Conservation (phyloP, 2,329 filamentous ascomycete genomes). For the Aureobasidium sp. region DNA sequence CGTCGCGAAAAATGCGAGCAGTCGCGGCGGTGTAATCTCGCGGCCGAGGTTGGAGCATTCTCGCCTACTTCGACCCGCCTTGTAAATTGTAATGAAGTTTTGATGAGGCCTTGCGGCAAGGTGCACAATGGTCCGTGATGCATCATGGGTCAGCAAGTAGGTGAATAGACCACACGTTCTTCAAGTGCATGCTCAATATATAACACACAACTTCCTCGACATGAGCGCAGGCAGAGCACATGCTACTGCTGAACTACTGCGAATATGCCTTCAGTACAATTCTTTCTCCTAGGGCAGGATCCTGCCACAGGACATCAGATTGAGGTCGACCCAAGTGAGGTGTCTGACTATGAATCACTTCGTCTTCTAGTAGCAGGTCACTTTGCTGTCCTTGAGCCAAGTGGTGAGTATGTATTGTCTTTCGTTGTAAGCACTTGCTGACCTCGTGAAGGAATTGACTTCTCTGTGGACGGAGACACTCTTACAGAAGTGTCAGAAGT, state of each 20-base stretch:
- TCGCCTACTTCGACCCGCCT: conserved; percentile 9
- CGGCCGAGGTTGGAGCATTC: not conserved
- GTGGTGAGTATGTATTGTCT: conserved; percentile 19
- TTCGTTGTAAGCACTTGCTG: not conserved
- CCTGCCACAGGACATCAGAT: conserved; percentile 22
- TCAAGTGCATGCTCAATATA: conserved; percentile 4
- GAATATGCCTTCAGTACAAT: conserved; percentile 19
- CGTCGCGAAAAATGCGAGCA: conserved; percentile 12
- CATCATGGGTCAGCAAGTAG: not conserved
- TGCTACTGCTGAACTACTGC: not conserved
- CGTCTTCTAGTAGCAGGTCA: conserved; percentile 25
- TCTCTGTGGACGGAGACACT: conserved; percentile 1
- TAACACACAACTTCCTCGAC: not conserved
- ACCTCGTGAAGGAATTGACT: conserved; percentile 19
- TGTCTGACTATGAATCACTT: conserved; percentile 24
- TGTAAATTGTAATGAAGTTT: not conserved
- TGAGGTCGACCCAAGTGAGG: conserved; percentile 21
- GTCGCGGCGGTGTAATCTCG: not conserved
- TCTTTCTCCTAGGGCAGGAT: conserved; percentile 28
- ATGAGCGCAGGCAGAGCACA: not conserved
- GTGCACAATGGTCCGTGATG: conserved; percentile 3
- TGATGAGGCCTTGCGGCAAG: not conserved
- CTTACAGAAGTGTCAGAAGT: conserved; percentile 18
- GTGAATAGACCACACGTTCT: not conserved
- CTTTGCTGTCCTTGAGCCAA: conserved; percentile 28